Evolutionary conservation across 1,139 yeast genomes (phyloP), one percentile per base, ranked within the genome.

Genomic region (Saccharomycopsis hybrid): DNA sequence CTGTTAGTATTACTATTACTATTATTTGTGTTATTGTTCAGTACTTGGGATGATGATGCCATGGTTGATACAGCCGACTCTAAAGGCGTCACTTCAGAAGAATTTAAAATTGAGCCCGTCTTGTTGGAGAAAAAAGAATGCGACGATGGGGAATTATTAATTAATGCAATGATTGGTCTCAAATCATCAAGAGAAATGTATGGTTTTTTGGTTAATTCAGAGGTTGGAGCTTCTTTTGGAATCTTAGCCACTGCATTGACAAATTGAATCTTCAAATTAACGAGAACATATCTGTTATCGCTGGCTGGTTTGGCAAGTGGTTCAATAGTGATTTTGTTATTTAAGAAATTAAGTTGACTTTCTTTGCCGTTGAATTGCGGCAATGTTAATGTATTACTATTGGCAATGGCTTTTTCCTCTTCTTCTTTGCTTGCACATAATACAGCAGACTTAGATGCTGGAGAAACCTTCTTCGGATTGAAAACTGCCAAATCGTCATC

Each of bases 181-280:
- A 84, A 65, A 58, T 82, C 83, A 30, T 78, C 78, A 43, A 78
- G 64, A 1, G 83, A 71, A 2, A 83, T 66, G 51, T 80, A 80
- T 18, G 82, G 80, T 32, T 75, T 71, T 1, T 77, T 72, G 1
- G 80, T 68, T 18, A 82, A 71, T 49, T 60, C 58, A 25, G 48
- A 43, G 25, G 13, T 27, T 2, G 92, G 90, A 32, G 78, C 62
- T 13, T 65, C 64, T 24, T 66, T 58, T 1, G 90, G 87, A 44
- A 76, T 62, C 8, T 71, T 67, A 1, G 88, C 88, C 56, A 74
- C 77, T 54, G 84, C 65, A 57, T 83, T 83, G 50, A 69, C 70
- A 59, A 84, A 80, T 54, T 77, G 80, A 29, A 85, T 71, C 56
- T 78, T 82, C 56, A 81, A 74, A 60, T 83, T 73, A 46, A 84